Conservation (phyloP, 2,329 filamentous ascomycete species). For the Diaporthe ilicicola region DNA sequence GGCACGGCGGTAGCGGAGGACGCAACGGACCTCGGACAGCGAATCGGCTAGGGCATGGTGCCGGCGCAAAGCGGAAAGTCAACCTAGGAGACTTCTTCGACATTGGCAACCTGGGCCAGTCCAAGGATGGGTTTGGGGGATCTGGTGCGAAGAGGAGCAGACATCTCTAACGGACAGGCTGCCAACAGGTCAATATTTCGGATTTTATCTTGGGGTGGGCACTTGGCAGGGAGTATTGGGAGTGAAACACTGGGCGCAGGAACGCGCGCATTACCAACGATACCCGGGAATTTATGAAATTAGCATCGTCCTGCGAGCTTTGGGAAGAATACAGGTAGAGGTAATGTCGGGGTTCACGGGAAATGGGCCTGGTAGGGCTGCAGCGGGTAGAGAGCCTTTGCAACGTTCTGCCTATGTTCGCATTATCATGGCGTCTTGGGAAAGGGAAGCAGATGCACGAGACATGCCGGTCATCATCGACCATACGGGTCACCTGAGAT, state of each 20-base stretch:
- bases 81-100: slow-evolving; percentile 82
- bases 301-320: slow-evolving; percentile 26
- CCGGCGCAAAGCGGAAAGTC: slow-evolving; percentile 77
- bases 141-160: slow-evolving; percentile 59
- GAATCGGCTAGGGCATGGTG: slow-evolving; percentile 65
- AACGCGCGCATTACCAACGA: slow-evolving; percentile 25
- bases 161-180: slow-evolving; percentile 47
- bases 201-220: slow-evolving; percentile 1
- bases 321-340: slow-evolving; percentile 29
- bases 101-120: slow-evolving; percentile 67
- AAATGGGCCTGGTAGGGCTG: neutral
- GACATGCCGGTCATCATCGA: neutral
- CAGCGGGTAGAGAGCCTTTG: slow-evolving; percentile 1
- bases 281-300: slow-evolving; percentile 28
- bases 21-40: slow-evolving; percentile 40
- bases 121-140: slow-evolving; percentile 66
- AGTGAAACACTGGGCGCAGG: slow-evolving; percentile 13
- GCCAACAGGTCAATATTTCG: neutral
- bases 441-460: neutral
- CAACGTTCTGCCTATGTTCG: slow-evolving; percentile 15
- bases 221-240: slow-evolving; percentile 22
- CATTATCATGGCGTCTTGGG: slow-evolving; percentile 23
- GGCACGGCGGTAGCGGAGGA: slow-evolving; percentile 35
- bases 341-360: slow-evolving; percentile 18
- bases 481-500: neutral